Conservation (phyloP, 2,329 filamentous ascomycete species). For the Ceratocystis destructans region DNA sequence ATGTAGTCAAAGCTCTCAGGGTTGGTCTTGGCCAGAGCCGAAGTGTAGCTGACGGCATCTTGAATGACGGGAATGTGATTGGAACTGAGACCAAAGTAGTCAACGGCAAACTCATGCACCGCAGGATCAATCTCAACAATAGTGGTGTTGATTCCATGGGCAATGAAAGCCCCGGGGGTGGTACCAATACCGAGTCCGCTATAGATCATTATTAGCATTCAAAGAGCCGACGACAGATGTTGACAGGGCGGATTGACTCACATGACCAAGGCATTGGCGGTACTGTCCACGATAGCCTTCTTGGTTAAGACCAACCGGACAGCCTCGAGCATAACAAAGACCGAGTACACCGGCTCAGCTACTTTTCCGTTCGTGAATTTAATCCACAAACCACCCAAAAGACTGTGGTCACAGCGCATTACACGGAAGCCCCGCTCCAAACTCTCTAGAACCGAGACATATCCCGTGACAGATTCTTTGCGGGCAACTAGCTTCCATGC, state of each 20-base stretch:
- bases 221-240: neutral
- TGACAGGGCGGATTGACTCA: slow-evolving; percentile 32
- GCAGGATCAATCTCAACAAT: slow-evolving; percentile 89
- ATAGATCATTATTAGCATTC: slow-evolving; percentile 26
- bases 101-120: slow-evolving; percentile 67
- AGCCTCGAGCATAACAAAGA: slow-evolving; percentile 93
- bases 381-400: slow-evolving; percentile 86
- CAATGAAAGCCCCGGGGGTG: slow-evolving; percentile 70
- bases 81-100: slow-evolving; percentile 66
- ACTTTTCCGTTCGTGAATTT: slow-evolving; percentile 40
- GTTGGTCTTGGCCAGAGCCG: slow-evolving; percentile 31
- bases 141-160: slow-evolving; percentile 81
- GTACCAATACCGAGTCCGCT: slow-evolving; percentile 89
- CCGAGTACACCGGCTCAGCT: slow-evolving; percentile 79
- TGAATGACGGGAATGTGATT: slow-evolving; percentile 70
- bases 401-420: slow-evolving; percentile 84
- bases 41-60: slow-evolving; percentile 63
- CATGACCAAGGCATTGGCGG: slow-evolving; percentile 75
- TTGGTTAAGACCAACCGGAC: slow-evolving; percentile 61
- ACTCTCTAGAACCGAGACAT: slow-evolving; percentile 80
- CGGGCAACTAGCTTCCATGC: slow-evolving; percentile 69
- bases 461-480: slow-evolving; percentile 76
- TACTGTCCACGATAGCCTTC: slow-evolving; percentile 40
- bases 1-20: slow-evolving; percentile 68
- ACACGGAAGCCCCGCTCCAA: slow-evolving; percentile 56